These are phyloP conservation scores for Punica granatum DNA, from an alignment of 345 rosid species.

Conservation along the genomic window DNA sequence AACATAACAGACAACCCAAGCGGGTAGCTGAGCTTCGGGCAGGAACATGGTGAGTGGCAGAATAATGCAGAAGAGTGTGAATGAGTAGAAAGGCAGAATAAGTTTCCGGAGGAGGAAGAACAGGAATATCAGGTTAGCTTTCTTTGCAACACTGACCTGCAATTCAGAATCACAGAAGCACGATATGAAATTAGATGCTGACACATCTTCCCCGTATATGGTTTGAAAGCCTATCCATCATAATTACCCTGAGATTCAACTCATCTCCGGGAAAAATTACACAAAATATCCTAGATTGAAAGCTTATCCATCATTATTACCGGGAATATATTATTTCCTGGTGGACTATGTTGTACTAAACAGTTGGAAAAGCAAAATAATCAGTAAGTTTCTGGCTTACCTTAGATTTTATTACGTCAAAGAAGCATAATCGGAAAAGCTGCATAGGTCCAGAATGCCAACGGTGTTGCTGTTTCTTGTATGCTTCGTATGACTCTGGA, in stretches of 20 bases:
- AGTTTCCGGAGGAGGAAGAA: slow-evolving; percentile 87
- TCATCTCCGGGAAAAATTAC: no score
- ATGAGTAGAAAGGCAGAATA: slow-evolving; percentile 84
- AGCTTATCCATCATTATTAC: background rate
- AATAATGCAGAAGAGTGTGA: slow-evolving; percentile 91
- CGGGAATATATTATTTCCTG: background rate
- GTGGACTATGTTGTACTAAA: background rate
- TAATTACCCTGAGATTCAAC: no score
- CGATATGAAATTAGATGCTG: background rate
- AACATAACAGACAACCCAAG: slow-evolving; percentile 89
- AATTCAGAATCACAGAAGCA: slow-evolving; percentile 1
- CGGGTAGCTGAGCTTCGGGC: slow-evolving; percentile 83
- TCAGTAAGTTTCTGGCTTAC: slow-evolving; percentile 18
- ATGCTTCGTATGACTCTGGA: slow-evolving; percentile 94
- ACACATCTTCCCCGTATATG: background rate
- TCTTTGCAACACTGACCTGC: slow-evolving; percentile 67
- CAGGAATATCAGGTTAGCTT: slow-evolving; percentile 75
- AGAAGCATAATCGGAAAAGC: slow-evolving; percentile 68
- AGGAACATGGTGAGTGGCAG: slow-evolving; percentile 86
- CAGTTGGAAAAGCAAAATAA: background rate
- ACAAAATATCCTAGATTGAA: background rate
- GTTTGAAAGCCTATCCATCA: no score
- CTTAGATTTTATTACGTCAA: slow-evolving; percentile 70
- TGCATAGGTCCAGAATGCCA: slow-evolving; percentile 99
- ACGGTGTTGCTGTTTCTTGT: slow-evolving; percentile 89